Percentiles rank a stretch among this genome's conserved stretches.
Conservation (phyloP, 2,329 filamentous ascomycete genomes). For the Diaporthe nobilis region DNA sequence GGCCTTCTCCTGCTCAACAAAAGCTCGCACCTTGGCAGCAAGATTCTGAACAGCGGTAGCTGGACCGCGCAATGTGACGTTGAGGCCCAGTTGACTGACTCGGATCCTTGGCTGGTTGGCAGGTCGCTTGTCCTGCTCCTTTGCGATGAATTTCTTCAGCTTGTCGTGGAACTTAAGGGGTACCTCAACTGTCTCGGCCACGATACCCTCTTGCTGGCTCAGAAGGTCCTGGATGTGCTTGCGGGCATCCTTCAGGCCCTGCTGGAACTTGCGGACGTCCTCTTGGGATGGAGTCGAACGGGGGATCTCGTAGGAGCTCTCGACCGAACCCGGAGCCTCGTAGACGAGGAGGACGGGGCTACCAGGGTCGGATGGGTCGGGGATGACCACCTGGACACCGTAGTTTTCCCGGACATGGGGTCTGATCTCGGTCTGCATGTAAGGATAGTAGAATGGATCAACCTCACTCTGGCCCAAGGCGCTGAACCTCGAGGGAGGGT, state of each 20-base stretch:
- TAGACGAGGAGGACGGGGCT: slow-evolving; percentile 80
- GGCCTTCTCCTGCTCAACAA: slow-evolving; percentile 88
- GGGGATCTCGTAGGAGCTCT: slow-evolving; percentile 67
- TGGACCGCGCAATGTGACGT: slow-evolving; percentile 83
- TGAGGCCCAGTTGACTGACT: slow-evolving; percentile 71
- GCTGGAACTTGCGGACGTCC: slow-evolving; percentile 67
- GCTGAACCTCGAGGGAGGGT: slow-evolving; percentile 80
- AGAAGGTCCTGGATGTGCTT: slow-evolving; percentile 71
- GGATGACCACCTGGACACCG: slow-evolving; percentile 81
- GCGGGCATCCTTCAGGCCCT: slow-evolving; percentile 68
- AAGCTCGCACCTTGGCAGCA: slow-evolving; percentile 79
- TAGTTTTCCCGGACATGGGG: slow-evolving; percentile 75
- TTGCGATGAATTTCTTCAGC: slow-evolving; percentile 74
- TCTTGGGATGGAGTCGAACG: slow-evolving; percentile 64
- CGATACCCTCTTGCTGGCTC: slow-evolving; percentile 70
- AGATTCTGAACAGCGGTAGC: slow-evolving; percentile 79
- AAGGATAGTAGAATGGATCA: slow-evolving; percentile 84
- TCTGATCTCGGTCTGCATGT: slow-evolving; percentile 75
- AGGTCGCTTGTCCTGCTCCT: slow-evolving; percentile 71
- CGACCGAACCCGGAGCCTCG: slow-evolving; percentile 71
- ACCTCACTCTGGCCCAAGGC: slow-evolving; percentile 67
- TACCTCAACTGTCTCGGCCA: slow-evolving; percentile 67
- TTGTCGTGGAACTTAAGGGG: slow-evolving; percentile 75
- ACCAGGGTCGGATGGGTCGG: slow-evolving; percentile 71
- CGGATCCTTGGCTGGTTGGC: slow-evolving; percentile 72